These are phyloP conservation scores for Papiliotrema fonsecae DNA, from an alignment of 1,284 basidiomycete species.

Conservation along the genomic window DNA sequence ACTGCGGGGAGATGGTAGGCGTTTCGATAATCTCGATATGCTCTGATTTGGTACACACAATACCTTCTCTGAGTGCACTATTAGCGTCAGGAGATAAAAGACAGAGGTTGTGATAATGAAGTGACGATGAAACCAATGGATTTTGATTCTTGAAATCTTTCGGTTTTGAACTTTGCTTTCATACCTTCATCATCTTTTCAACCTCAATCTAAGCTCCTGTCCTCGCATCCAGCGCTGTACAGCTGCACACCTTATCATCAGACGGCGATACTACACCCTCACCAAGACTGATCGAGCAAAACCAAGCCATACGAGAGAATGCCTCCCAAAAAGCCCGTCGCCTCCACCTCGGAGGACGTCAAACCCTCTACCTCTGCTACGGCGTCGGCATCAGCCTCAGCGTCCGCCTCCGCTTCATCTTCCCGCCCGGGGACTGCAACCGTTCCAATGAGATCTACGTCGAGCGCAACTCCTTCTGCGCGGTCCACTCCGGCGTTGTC, in stretches of 20 bases:
- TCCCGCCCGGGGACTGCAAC: no score
- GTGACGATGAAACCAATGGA: background rate
- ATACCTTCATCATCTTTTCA: background rate
- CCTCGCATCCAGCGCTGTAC: background rate
- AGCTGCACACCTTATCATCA: background rate
- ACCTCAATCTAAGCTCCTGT: background rate
- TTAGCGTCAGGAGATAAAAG: background rate
- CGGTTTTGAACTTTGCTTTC: background rate
- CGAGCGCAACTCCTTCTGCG: background rate
- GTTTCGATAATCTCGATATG: background rate
- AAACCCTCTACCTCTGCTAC: no score
- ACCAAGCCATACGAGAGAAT: background rate
- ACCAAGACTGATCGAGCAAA: background rate
- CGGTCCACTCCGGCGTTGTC: conserved; percentile 8
- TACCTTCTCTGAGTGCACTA: background rate
- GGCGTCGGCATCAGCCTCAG: no score
- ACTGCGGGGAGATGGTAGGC: background rate
- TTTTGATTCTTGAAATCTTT: background rate
- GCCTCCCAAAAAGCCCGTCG: background rate
- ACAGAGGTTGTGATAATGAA: background rate
- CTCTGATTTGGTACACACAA: background rate
- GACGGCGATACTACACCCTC: background rate
- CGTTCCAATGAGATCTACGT: background rate
- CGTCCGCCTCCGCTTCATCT: no score
- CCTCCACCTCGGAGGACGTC: background rate